Conservation (phyloP, 2,329 filamentous ascomycete species). For the Boeremia lycopersici region DNA sequence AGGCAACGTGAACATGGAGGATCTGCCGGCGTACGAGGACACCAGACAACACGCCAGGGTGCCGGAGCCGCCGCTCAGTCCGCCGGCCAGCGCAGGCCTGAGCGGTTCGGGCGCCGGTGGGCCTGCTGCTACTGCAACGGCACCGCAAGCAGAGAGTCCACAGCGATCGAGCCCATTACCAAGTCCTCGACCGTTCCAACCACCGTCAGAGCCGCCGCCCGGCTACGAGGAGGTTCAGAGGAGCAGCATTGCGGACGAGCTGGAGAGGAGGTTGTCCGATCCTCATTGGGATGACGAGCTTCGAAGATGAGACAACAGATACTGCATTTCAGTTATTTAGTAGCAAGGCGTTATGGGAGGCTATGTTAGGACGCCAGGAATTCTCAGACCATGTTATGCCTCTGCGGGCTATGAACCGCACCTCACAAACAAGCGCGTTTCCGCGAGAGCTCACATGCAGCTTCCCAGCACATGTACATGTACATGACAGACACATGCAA, state of each 20-base stretch:
- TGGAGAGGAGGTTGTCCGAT: slow-evolving; percentile 58
- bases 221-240: slow-evolving; percentile 92
- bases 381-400: background rate
- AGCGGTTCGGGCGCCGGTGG: slow-evolving; percentile 22
- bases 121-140: slow-evolving; percentile 24
- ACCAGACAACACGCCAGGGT: slow-evolving; percentile 49
- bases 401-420: background rate
- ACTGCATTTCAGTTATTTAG: background rate
- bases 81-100: slow-evolving; percentile 19
- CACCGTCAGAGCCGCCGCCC: slow-evolving; percentile 79
- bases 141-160: slow-evolving; percentile 27
- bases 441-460: background rate
- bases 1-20: slow-evolving; percentile 77
- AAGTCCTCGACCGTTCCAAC: slow-evolving; percentile 48
- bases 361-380: slow-evolving; percentile 17
- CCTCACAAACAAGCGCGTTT: background rate
- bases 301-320: background rate
- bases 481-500: slow-evolving; percentile 2
- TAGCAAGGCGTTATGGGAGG: slow-evolving; percentile 38
- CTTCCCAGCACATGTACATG: background rate
- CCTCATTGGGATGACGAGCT: slow-evolving; percentile 30
- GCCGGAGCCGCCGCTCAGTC: slow-evolving; percentile 40
- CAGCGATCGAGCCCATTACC: slow-evolving; percentile 38
- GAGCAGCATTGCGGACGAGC: slow-evolving; percentile 74
- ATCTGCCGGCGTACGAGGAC: slow-evolving; percentile 85